Base-by-base conservation (phyloP, 768 basidiomycete genomes). In the Brasilioporus rufonigricans region DNA sequence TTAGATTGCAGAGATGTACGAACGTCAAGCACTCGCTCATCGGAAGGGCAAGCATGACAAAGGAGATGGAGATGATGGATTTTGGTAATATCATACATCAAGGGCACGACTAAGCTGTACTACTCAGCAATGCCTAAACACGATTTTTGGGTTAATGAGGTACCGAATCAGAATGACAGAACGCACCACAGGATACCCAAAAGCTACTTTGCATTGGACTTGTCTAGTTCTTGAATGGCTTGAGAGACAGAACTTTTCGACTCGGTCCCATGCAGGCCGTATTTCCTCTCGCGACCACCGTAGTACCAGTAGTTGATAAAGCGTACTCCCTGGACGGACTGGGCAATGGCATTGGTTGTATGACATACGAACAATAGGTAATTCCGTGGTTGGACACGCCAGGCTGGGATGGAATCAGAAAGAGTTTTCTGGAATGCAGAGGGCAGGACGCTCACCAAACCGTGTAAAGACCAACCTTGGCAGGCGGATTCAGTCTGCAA, bases 351-450 rank as follows among this genome's bases (percentile, higher is more conserved):
- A 69, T 99, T 99, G 49, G 94, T 97, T 16, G 83, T 76, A 73
- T 99, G 96, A 70, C 95, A 98, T 4, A 87, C 93, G 74, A 98
- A 92, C 44, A 98, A 79, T 53, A 98, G 80, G 76, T 98, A 97
- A 71, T 98, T 98, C 61, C 96, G 86, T 9, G 96, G 96, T 61
- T 94, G 86, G 39, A 98, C 95, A 57, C 84, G 83, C 95, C 95
- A 98, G 52, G 95, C 95, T 94, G 12, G 4, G 38, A 52, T 39
- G 41, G 18, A 27, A 48, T 63, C 50, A 66, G 53, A 32, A 39
- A 48, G 13, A 14, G 13, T 33, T 23, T 6, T 9, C 3, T 3
- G 14, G n/a, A 18, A 29, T 4, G 35, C 3, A 21, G 2, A 31
- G 26, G 41, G 35, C 12, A 35, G 39, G 43, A 44, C 29, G 41